Evolutionary conservation across 352 stramenopile species (phyloP).

Genomic region (Pythium aristosporum): DNA sequence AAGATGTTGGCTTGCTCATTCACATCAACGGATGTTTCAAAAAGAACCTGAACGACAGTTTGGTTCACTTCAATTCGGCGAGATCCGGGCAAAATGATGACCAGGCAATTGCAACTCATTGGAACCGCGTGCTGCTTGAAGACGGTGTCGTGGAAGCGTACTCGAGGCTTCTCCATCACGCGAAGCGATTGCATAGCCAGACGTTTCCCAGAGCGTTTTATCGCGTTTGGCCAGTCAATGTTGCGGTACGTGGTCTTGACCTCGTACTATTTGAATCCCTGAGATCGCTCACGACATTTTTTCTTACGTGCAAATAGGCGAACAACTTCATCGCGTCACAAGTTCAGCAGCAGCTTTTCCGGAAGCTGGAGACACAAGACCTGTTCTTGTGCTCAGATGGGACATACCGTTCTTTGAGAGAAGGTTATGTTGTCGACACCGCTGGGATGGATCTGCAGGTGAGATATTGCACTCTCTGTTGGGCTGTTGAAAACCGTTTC

Average conservation of each 20-base stretch:
- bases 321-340: conserved; percentile 7
- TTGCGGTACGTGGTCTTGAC: conserved; percentile 30
- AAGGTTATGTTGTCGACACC: conserved; percentile 62
- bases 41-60: conserved; percentile 47
- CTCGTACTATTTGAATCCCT: background rate
- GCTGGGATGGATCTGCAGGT: conserved; percentile 72
- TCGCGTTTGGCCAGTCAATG: conserved; percentile 53
- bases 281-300: background rate
- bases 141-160: conserved; percentile 65
- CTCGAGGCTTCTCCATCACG: conserved; percentile 52
- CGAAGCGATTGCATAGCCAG: conserved; percentile 43
- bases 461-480: conserved; percentile 1
- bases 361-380: conserved; percentile 39
- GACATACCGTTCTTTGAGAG: conserved; percentile 48
- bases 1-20: conserved; percentile 53
- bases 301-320: background rate
- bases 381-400: conserved; percentile 73
- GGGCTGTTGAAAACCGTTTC: background rate
- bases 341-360: conserved; percentile 43
- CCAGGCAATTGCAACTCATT: conserved; percentile 48
- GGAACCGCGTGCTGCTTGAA: conserved; percentile 74
- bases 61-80: conserved; percentile 14
- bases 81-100: conserved; percentile 38
- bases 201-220: conserved; percentile 56
- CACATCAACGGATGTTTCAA: conserved; percentile 83